phyloP scores from a whole-genome alignment of 148 eudicot genomes.

The Vaccinium myrtillus region DNA sequence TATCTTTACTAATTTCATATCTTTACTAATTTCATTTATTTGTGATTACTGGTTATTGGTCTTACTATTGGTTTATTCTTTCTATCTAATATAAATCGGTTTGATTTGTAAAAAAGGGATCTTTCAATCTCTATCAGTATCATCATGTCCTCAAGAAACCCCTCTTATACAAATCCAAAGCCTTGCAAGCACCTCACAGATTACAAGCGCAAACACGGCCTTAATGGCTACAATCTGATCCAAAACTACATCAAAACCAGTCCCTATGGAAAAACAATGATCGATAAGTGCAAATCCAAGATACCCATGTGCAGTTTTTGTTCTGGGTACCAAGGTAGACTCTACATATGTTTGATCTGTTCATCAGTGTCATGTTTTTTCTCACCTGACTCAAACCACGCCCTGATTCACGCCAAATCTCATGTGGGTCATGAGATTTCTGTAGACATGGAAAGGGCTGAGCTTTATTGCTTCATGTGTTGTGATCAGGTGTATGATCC shows the following conservation, averaged over 20 bases:
- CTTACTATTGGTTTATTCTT: background rate
- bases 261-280: slow-evolving; percentile 29
- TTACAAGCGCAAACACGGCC: slow-evolving; percentile 56
- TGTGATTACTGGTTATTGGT: background rate
- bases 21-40: background rate
- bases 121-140: slow-evolving; percentile 11
- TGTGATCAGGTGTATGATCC: slow-evolving; percentile 72
- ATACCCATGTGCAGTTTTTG: slow-evolving; percentile 51
- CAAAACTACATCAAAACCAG: slow-evolving; percentile 34
- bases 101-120: background rate
- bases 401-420: slow-evolving; percentile 42
- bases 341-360: slow-evolving; percentile 58
- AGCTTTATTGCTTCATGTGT: slow-evolving; percentile 52
- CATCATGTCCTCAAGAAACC: slow-evolving; percentile 14
- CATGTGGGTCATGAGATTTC: slow-evolving; percentile 47
- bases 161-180: slow-evolving; percentile 35
- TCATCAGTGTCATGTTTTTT: slow-evolving; percentile 45
- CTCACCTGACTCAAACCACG: slow-evolving; percentile 27
- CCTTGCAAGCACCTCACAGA: slow-evolving; percentile 59
- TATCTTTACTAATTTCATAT: background rate
- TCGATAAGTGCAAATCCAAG: slow-evolving; percentile 20
- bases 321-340: slow-evolving; percentile 47
- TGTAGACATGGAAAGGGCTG: slow-evolving; percentile 58
- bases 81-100: background rate
- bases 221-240: slow-evolving; percentile 39